Evolutionary conservation across 2,329 filamentous ascomycete species (phyloP), one percentile per base, ranked within the genome.

Genomic region (Talaromyces sp.): DNA sequence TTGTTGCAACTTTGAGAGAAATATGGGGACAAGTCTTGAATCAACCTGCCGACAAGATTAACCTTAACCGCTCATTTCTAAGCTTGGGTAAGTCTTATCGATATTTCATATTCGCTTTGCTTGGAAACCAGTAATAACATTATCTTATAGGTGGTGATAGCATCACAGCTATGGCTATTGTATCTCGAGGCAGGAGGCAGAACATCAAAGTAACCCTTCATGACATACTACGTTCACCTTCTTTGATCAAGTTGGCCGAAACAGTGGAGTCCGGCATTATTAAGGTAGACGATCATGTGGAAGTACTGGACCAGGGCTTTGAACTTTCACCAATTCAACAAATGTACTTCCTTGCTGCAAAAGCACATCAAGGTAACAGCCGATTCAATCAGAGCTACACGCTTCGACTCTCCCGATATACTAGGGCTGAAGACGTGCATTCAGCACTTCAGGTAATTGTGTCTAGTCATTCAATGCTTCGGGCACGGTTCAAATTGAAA

Each of bases 161-260:
- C 52, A 76, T 78, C 35, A 72, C 71, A 37, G 75, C 75, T 52
- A 77, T 77, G 74, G 70, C 73, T 8, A 69, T 76, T 23, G 71
- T 76, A 31, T 74, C 74, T 18, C 68, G 70, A n/a, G 71, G 74
- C n/a, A 72, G 74, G 23, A 75, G 73, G 42, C 70, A 72, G 25
- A 73, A 72, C 3, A 66, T 76, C 5, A 65, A 66, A n/a, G 48
- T 76, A 12, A 71, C 72, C 7, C 68, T 76, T 14, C 71, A 75
- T 57, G 71, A 71, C 39, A 70, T 76, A 31, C 64, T 76, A n/a
- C 73, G 74, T 60, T 72, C 70, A 50, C 64, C 69, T 21, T 75
- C 73, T 0, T 66, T 76, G 7, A 67, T 67, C 2, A 70, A 74
- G 56, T 67, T 76, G 61, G 69, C 73, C 25, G 63, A 68, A n/a